These are phyloP conservation scores for Sambucus nigra DNA, from an alignment of 129 eudicot genomes.

Conservation along the genomic window DNA sequence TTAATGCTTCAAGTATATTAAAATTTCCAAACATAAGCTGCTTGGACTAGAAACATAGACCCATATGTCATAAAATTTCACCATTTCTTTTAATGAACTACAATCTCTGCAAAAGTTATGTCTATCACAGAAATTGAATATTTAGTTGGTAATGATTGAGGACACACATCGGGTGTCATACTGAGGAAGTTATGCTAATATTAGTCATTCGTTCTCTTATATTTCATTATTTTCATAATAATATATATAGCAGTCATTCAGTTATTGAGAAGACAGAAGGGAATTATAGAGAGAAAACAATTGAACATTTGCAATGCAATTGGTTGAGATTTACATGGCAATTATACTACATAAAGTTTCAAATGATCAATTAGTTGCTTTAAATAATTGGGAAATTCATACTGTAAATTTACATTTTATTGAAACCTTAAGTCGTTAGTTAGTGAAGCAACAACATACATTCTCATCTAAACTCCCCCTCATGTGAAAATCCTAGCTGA, in stretches of 20 bases:
- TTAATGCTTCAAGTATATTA: neutral
- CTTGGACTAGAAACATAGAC: neutral
- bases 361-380: too few species aligned
- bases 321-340: neutral
- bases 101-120: neutral
- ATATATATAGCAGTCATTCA: too few species aligned
- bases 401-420: too few species aligned
- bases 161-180: neutral
- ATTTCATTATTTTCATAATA: too few species aligned
- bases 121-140: neutral
- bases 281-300: neutral
- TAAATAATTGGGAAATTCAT: too few species aligned
- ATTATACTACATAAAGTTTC: too few species aligned
- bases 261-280: neutral
- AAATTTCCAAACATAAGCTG: neutral
- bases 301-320: neutral
- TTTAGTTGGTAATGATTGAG: neutral
- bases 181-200: neutral
- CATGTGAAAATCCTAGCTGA: too few species aligned
- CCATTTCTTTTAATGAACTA: neutral
- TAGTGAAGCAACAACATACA: too few species aligned
- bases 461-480: too few species aligned
- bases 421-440: too few species aligned
- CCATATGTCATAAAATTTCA: neutral
- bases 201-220: too few species aligned